Evolutionary conservation across 2,329 filamentous ascomycete species (phyloP).

Genomic region (Pyricularia grisea): DNA sequence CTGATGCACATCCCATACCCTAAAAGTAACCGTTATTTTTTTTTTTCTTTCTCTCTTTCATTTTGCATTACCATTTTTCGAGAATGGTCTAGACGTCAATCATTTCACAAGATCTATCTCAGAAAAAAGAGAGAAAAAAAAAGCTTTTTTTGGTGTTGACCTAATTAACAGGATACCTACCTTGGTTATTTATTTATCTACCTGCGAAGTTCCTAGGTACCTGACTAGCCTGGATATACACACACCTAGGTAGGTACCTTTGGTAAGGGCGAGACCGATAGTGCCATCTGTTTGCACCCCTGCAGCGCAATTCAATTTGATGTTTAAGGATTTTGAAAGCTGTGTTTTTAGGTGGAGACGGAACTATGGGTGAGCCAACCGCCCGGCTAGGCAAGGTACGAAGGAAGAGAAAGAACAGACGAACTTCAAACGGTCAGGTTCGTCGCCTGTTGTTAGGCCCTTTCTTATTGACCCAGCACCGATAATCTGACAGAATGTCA

Average conservation of each 20-base stretch:
- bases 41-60: not conserved
- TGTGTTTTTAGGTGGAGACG: not conserved
- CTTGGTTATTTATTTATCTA: too few relatives aligned
- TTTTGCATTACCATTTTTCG: not conserved
- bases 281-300: not conserved
- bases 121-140: too few relatives aligned
- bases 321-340: too few relatives aligned
- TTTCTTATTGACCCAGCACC: not conserved
- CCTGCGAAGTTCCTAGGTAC: too few relatives aligned
- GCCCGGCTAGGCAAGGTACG: not conserved
- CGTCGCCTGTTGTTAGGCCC: not conserved
- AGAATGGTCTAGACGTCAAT: not conserved
- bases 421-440: not conserved
- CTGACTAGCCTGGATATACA: too few relatives aligned
- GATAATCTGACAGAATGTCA: not conserved
- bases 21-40: not conserved
- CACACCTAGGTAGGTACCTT: not conserved
- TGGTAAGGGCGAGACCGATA: not conserved
- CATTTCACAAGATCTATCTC: too few relatives aligned
- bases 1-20: not conserved
- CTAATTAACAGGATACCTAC: too few relatives aligned
- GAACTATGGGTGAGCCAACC: not conserved
- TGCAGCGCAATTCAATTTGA: not conserved
- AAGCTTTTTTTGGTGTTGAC: too few relatives aligned
- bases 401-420: not conserved